These are phyloP conservation scores for Mallotus repandus DNA, from an alignment of 441 rosid genomes.

Conservation along the genomic window DNA sequence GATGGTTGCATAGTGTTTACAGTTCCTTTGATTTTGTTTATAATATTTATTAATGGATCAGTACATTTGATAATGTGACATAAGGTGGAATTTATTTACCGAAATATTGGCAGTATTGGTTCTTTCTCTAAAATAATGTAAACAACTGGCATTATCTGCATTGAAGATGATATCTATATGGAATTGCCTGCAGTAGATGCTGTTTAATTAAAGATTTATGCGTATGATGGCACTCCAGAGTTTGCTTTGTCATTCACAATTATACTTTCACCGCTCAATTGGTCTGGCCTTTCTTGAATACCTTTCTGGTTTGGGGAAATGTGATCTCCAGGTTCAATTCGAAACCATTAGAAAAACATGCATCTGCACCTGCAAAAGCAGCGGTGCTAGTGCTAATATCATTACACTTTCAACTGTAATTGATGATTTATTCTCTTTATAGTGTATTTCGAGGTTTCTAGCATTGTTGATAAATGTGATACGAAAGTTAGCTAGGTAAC, in stretches of 20 bases:
- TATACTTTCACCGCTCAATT: neutral
- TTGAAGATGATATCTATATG: neutral
- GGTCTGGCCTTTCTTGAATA: neutral
- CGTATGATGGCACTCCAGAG: neutral
- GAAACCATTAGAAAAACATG: too few relatives aligned
- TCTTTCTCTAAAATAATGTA: neutral
- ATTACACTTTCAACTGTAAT: neutral
- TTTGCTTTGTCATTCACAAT: neutral
- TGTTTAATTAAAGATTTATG: slow-evolving; percentile 1
- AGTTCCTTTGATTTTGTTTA: neutral
- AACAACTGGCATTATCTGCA: neutral
- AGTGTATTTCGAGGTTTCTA: neutral
- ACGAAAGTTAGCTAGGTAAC: neutral
- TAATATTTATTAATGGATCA: neutral
- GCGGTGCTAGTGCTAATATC: too few relatives aligned
- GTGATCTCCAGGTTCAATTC: too few relatives aligned
- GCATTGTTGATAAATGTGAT: neutral
- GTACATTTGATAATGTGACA: neutral
- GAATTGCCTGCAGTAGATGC: neutral
- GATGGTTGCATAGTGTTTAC: neutral
- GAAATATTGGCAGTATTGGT: neutral
- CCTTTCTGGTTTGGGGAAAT: neutral
- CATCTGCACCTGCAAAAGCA: too few relatives aligned
- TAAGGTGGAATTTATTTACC: neutral
- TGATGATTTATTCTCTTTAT: neutral